A percentile compares a stretch with the other conserved stretches of the same genome.
Evolutionary conservation across 106 monocot species (phyloP).

Genomic region (Dactylorhiza incarnata): DNA sequence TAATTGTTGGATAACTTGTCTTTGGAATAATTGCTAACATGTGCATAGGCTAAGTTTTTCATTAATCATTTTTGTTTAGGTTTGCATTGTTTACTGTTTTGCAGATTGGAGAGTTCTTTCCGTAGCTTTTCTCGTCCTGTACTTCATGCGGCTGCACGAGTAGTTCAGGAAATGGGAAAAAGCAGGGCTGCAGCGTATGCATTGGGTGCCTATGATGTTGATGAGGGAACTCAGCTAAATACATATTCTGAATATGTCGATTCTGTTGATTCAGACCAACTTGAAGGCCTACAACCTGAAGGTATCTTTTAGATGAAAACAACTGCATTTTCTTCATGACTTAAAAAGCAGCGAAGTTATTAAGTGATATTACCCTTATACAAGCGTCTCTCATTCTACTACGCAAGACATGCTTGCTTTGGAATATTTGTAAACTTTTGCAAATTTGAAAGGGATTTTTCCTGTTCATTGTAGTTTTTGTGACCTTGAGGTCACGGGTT

Average conservation of each 20-base stretch:
- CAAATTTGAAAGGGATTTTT: neutral
- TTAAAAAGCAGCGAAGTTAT: neutral
- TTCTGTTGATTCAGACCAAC: conserved; percentile 55
- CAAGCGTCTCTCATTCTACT: neutral
- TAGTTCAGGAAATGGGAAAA: conserved; percentile 97
- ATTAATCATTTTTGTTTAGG: neutral
- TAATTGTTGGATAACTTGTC: neutral
- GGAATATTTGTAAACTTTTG: neutral
- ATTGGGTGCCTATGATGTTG: conserved; percentile 63
- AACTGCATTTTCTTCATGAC: neutral
- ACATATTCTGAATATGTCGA: conserved; percentile 72
- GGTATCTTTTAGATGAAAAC: conserved; percentile 27
- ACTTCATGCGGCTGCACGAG: conserved; percentile 93
- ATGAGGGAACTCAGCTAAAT: conserved; percentile 67
- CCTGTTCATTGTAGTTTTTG: neutral
- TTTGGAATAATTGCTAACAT: neutral
- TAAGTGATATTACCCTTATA: neutral
- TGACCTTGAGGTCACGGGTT: too few relatives aligned
- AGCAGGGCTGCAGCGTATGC: conserved; percentile 97
- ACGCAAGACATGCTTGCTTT: neutral
- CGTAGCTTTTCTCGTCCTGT: conserved; percentile 96
- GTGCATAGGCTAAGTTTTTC: neutral
- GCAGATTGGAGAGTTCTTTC: conserved; percentile 90
- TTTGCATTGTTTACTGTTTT: neutral
- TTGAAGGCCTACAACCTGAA: conserved; percentile 62